phyloP scores from a whole-genome alignment of 768 basidiomycete species.

The Agaricus bisporus region DNA sequence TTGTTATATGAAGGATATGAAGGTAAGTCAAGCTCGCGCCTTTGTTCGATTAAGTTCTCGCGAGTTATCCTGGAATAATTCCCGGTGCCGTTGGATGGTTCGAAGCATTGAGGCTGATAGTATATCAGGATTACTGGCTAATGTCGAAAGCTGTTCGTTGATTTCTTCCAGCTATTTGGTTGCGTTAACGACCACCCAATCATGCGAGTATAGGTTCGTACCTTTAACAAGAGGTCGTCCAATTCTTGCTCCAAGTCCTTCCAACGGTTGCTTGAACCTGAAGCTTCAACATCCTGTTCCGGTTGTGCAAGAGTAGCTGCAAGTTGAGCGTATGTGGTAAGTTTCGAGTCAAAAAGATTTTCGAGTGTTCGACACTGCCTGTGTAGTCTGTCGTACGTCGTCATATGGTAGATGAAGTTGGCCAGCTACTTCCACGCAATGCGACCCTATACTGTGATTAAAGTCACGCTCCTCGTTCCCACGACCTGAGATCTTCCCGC shows the following conservation, averaged over 20 bases:
- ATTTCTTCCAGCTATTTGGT: conserved; percentile 71
- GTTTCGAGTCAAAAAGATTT: conserved; percentile 84
- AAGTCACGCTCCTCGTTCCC: not conserved
- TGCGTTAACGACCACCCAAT: conserved; percentile 7
- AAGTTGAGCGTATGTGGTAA: conserved; percentile 86
- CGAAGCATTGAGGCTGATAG: conserved; percentile 83
- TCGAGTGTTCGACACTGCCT: conserved; percentile 92
- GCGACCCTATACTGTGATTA: not conserved
- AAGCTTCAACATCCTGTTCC: conserved; percentile 60
- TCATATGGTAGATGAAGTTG: conserved; percentile 36
- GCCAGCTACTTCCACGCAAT: not conserved
- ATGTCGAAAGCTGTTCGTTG: conserved; percentile 67
- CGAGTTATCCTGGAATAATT: conserved; percentile 82
- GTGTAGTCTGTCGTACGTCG: conserved; percentile 83
- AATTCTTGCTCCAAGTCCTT: conserved; percentile 81
- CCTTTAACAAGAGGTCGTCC: conserved; percentile 83
- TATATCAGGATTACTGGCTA: conserved; percentile 63
- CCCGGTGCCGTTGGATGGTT: conserved; percentile 84
- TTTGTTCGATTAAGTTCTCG: conserved; percentile 85
- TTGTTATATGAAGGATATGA: not conserved
- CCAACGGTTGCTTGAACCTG: conserved; percentile 68
- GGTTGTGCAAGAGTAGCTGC: conserved; percentile 57
- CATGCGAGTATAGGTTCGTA: conserved; percentile 20
- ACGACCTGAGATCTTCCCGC: not conserved
- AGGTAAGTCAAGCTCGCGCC: conserved; percentile 31